Evolutionary conservation across 768 basidiomycete species (phyloP).

Genomic region (Krasilnikovozyma curviuscula): DNA sequence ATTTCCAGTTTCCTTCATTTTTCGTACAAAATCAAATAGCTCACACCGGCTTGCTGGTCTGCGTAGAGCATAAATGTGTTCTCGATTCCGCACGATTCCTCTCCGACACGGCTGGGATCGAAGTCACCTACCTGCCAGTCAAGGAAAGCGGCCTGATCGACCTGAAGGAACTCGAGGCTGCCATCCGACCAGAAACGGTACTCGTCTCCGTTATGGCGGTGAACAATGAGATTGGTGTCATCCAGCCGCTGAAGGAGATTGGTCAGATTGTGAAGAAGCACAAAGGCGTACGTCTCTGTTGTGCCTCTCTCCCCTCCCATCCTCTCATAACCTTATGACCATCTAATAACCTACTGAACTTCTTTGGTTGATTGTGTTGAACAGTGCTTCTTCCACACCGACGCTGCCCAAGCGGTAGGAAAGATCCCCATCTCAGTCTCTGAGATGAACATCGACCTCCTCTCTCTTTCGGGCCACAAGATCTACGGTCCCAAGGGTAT

Average conservation of each 20-base stretch:
- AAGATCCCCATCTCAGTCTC: conserved; percentile 87
- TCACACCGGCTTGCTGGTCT: not conserved
- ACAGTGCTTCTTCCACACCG: conserved; percentile 92
- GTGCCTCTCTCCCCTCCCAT: no score
- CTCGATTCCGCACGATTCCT: conserved; percentile 92
- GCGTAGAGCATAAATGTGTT: conserved; percentile 99
- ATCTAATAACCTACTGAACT: no score
- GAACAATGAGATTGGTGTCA: conserved; percentile 98
- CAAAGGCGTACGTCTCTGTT: no score
- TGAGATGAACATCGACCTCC: conserved; percentile 80
- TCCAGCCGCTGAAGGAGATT: conserved; percentile 91
- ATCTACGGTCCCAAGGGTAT: conserved; percentile 94
- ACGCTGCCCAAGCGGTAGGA: conserved; percentile 86
- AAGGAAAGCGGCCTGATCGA: conserved; percentile 63
- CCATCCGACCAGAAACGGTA: conserved; percentile 71
- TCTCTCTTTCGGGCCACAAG: conserved; percentile 96
- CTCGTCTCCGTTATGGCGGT: conserved; percentile 97
- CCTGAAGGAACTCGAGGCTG: conserved; percentile 56
- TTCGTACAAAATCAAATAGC: not conserved
- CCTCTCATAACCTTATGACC: no score
- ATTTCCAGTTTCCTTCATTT: not conserved
- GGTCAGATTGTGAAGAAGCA: conserved; percentile 60
- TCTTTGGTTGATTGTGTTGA: no score
- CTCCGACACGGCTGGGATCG: conserved; percentile 90
- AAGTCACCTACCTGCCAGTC: conserved; percentile 93